Evolutionary conservation across 176 grass and related monocot genomes (phyloP).

Genomic region (Rhipidocladum racemiflorum): DNA sequence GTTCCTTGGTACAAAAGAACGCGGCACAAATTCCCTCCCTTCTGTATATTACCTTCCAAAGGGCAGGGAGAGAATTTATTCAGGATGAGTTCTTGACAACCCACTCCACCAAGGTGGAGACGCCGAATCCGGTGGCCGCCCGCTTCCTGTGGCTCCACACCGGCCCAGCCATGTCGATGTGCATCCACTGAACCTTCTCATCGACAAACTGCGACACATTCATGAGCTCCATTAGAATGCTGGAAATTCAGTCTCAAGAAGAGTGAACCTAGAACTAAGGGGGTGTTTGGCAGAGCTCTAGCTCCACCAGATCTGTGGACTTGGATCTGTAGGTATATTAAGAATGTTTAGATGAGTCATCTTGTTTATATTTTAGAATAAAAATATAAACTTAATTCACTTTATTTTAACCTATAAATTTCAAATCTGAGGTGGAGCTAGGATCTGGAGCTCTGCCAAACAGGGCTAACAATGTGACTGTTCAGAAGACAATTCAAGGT

Average conservation of each 20-base stretch:
- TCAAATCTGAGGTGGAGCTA: too few species aligned
- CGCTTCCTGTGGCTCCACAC: constrained; percentile 96
- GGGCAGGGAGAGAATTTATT: background rate
- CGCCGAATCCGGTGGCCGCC: constrained; percentile 75
- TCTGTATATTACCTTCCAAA: background rate
- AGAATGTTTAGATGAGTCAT: too few species aligned
- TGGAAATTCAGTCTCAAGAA: background rate
- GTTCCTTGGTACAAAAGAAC: too few species aligned
- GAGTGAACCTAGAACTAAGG: background rate
- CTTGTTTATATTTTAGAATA: too few species aligned
- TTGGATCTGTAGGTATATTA: too few species aligned
- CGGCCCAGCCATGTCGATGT: constrained; percentile 96
- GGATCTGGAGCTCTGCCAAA: too few species aligned
- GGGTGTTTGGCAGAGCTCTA: too few species aligned
- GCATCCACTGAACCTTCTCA: constrained; percentile 98
- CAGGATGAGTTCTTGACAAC: constrained; percentile 89
- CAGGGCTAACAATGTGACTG: background rate
- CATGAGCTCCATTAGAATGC: background rate
- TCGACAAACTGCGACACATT: constrained; percentile 67
- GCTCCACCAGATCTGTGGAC: too few species aligned
- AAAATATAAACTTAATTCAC: too few species aligned
- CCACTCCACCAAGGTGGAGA: constrained; percentile 93
- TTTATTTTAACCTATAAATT: too few species aligned
- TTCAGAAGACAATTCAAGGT: too few species aligned
- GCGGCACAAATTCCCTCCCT: background rate